Conservation (phyloP, 495 filamentous ascomycete genomes). For the Hypoxylon intermedium region DNA sequence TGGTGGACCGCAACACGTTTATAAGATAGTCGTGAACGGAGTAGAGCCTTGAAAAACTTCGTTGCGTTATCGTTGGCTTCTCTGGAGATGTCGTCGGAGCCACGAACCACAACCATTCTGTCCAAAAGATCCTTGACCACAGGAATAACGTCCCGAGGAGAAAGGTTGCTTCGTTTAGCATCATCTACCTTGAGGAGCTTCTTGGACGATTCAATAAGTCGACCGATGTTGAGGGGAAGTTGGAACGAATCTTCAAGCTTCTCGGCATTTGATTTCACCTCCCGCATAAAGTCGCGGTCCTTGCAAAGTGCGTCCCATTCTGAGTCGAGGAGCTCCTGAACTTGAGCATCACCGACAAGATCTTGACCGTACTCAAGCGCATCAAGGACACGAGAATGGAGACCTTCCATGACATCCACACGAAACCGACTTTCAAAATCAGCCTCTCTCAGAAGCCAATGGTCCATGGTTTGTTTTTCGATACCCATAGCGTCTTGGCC, state of each 20-base stretch:
- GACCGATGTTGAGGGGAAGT: conserved; percentile 86
- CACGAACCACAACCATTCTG: conserved; percentile 81
- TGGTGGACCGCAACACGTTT: conserved; percentile 85
- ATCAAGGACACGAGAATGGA: conserved; percentile 67
- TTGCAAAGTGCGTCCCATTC: conserved; percentile 81
- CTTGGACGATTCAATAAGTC: conserved; percentile 88
- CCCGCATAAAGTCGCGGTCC: conserved; percentile 78
- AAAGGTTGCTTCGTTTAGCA: conserved; percentile 81
- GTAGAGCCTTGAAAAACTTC: conserved; percentile 85
- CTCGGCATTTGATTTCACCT: conserved; percentile 53
- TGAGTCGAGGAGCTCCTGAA: conserved; percentile 83
- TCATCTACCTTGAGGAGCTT: conserved; percentile 90
- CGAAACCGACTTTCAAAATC: conserved; percentile 81
- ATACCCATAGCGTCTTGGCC: conserved; percentile 90
- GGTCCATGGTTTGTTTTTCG: conserved; percentile 88
- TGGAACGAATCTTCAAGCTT: conserved; percentile 84
- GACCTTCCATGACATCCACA: conserved; percentile 90
- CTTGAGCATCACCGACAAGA: conserved; percentile 81
- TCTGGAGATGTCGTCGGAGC: conserved; percentile 76
- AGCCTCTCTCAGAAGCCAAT: conserved; percentile 74
- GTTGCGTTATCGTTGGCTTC: conserved; percentile 92
- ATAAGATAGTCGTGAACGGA: conserved; percentile 90
- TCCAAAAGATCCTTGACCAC: conserved; percentile 78
- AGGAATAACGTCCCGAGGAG: conserved; percentile 87
- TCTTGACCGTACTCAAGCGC: conserved; percentile 86